These are phyloP conservation scores for Quercus tomentella DNA, from an alignment of 331 rosid species.

Conservation along the genomic window DNA sequence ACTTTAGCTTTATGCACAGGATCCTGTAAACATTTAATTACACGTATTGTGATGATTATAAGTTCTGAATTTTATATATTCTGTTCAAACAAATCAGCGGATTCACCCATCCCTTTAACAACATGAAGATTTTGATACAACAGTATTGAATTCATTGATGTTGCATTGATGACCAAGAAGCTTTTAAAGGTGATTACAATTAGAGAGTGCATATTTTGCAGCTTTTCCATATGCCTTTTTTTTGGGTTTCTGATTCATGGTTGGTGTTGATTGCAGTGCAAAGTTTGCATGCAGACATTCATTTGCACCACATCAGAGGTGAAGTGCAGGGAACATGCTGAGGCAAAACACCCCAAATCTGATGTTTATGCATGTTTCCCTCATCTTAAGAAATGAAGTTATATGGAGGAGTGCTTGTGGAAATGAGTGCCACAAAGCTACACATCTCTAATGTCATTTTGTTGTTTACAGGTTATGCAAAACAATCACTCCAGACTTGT, in stretches of 20 bases:
- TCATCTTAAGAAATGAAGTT: slow-evolving; percentile 43
- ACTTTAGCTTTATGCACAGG: background rate
- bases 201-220: background rate
- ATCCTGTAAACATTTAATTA: background rate
- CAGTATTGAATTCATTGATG: background rate
- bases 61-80: background rate
- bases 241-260: background rate
- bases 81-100: slow-evolving; percentile 1
- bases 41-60: background rate
- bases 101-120: background rate
- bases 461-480: background rate
- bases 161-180: background rate
- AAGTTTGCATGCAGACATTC: slow-evolving; percentile 69
- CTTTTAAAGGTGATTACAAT: background rate
- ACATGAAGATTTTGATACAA: background rate
- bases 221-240: background rate
- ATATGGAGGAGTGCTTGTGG: background rate
- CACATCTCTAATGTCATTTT: background rate
- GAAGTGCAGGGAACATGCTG: slow-evolving; percentile 69
- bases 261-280: slow-evolving; percentile 43
- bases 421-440: slow-evolving; percentile 1
- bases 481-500: background rate
- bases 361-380: slow-evolving; percentile 49
- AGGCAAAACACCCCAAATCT: slow-evolving; percentile 64
- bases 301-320: slow-evolving; percentile 61